Evolutionary conservation across 129 eudicot genomes (phyloP).

Genomic region (Helianthus tuberosus): DNA sequence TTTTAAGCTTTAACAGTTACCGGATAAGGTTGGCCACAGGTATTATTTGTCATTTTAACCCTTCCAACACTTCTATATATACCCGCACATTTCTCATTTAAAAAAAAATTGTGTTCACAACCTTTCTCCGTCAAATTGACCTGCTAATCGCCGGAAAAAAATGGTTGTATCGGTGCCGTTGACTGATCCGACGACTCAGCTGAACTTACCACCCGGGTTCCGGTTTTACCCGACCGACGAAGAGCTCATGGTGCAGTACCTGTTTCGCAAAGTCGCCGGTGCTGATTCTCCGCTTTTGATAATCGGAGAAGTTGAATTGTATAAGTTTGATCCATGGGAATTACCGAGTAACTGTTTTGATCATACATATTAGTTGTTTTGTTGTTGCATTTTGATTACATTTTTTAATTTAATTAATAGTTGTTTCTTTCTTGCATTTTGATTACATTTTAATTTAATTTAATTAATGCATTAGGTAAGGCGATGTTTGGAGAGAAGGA

Average conservation of each 20-base stretch:
- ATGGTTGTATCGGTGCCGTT: constrained; percentile 62
- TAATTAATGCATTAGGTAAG: constrained; percentile 33
- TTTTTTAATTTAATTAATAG: background rate
- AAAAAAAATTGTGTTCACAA: background rate
- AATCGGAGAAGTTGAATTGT: constrained; percentile 77
- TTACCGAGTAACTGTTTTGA: constrained; percentile 61
- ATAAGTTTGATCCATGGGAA: constrained; percentile 92
- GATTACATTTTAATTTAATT: background rate
- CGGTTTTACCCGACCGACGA: constrained; percentile 88
- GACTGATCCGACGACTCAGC: constrained; percentile 64
- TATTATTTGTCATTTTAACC: constrained; percentile 30
- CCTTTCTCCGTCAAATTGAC: background rate
- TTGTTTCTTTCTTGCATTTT: background rate
- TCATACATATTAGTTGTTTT: background rate
- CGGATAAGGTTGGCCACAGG: constrained; percentile 35
- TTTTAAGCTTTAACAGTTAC: background rate
- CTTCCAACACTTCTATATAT: constrained; percentile 25
- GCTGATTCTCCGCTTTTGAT: constrained; percentile 54
- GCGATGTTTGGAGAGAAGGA: constrained; percentile 89
- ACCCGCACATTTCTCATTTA: constrained; percentile 14
- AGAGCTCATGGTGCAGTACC: constrained; percentile 79
- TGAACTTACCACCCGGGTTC: constrained; percentile 84
- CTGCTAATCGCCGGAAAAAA: background rate
- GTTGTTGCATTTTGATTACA: background rate
- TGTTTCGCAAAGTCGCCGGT: constrained; percentile 66